Conservation (phyloP, 768 basidiomycete genomes). For the Pleurotus djamor region DNA sequence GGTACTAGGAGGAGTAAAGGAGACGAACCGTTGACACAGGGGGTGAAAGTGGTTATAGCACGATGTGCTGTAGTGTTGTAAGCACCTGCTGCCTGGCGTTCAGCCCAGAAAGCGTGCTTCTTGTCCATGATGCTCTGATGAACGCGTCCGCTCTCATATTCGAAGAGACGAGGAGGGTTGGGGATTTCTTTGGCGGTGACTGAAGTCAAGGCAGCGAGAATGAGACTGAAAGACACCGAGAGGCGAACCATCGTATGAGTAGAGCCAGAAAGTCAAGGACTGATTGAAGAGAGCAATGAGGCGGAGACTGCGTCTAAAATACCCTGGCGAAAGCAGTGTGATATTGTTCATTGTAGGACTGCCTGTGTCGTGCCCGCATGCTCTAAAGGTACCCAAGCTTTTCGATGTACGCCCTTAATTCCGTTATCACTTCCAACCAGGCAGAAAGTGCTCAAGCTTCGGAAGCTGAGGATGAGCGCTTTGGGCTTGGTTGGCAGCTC, state of each 20-base stretch:
- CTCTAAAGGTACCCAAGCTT: no score
- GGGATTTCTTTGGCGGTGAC: neutral
- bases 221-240: neutral
- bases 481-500: no score
- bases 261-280: no score
- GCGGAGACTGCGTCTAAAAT: no score
- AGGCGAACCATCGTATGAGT: neutral
- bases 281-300: no score
- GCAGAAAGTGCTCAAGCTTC: no score
- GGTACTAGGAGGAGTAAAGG: neutral
- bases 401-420: no score
- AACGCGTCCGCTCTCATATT: constrained; percentile 4
- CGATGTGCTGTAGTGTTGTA: constrained; percentile 3
- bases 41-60: constrained; percentile 3
- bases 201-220: neutral
- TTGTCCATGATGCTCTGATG: constrained; percentile 6
- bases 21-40: constrained; percentile 11
- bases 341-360: no score
- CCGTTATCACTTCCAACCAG: no score
- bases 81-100: constrained; percentile 1
- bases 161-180: constrained; percentile 5
- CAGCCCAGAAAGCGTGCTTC: constrained; percentile 5
- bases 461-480: no score
- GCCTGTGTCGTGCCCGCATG: no score
- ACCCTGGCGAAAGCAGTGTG: no score